Evolutionary conservation across 1,284 basidiomycete genomes (phyloP), one percentile per base, ranked within the genome.

Genomic region (Meripilus lineatus): DNA sequence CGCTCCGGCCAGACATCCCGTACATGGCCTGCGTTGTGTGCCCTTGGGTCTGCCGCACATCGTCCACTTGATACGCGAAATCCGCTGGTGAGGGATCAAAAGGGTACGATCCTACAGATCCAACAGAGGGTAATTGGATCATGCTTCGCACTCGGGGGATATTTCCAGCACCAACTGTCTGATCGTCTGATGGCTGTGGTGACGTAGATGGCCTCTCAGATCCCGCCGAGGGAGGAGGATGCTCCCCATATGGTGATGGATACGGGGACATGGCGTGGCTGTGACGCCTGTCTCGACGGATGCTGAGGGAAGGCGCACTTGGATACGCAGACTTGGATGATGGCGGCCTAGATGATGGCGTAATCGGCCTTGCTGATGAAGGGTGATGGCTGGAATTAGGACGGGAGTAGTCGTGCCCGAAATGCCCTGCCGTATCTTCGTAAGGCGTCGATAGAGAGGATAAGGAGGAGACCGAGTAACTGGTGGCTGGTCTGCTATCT

Each of bases 231-330:
- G 54, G 56, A 20, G 79, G 79, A 23, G 66, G 57, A 44, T 75
- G 70, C 40, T 81, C 75, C 47, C 82, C 80, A 63, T 89, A 89
- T 37, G 84, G 85, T 47, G 77, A 81, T 8, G 86, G 87, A 61
- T 89, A 89, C 10, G 87, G 87, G 52, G 80, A 84, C 72, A 88
- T 81, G 0, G 85, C 87, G 59, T 89, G 87, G 56, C 84, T 86
- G 64, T 89, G 87, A 45, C 86, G 74, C 33, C 86, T 71, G 38
- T 72, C 72, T 28, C 86, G 73, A 24, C 85, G 77, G 24, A 89
- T 74, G 61, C 83, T 81, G 35, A 85, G 62, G 11, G 78, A 77
- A 40, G 64, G 67, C 5, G 70, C 58, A 37, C 50, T 53, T 30
- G 68, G 65, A 55, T 80, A 82, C 45, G 68, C 74, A 11, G 75